These are phyloP conservation scores for Trichosporon sp. DNA, from an alignment of 1,284 basidiomycete genomes.

Conservation along the genomic window DNA sequence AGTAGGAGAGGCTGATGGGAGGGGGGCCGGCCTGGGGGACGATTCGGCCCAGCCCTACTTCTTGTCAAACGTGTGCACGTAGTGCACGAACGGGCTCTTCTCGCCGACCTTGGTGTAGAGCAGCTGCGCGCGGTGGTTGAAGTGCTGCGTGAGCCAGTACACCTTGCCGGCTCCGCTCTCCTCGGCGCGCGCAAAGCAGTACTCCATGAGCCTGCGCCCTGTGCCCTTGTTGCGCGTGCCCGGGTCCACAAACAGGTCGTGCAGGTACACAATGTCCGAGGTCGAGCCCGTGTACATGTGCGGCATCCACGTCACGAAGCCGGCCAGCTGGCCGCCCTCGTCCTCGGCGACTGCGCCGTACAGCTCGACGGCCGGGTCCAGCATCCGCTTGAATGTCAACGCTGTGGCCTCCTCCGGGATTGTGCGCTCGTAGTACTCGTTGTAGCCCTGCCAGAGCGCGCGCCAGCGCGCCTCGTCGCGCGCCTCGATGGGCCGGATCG, in stretches of 20 bases:
- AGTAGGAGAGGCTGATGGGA: no score
- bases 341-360: slow-evolving; percentile 21
- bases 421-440: slow-evolving; percentile 22
- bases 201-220: slow-evolving; percentile 18
- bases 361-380: slow-evolving; percentile 15
- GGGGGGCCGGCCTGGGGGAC: neutral
- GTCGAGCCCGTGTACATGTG: slow-evolving; percentile 15
- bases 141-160: slow-evolving; percentile 26
- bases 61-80: neutral
- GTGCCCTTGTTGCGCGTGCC: slow-evolving; percentile 16
- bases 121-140: slow-evolving; percentile 24
- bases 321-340: slow-evolving; percentile 9
- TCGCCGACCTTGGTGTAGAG: slow-evolving; percentile 22
- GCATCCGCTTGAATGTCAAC: slow-evolving; percentile 14
- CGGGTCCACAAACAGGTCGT: slow-evolving; percentile 21
- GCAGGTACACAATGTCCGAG: slow-evolving; percentile 20
- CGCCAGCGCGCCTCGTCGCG: slow-evolving; percentile 14
- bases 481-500: slow-evolving; percentile 14
- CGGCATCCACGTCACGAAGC: slow-evolving; percentile 21
- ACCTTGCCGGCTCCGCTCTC: slow-evolving; percentile 11
- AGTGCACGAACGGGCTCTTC: slow-evolving; percentile 21
- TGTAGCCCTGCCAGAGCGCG: slow-evolving; percentile 20
- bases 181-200: slow-evolving; percentile 11
- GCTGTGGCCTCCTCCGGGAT: slow-evolving; percentile 14
- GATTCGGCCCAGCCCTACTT: neutral